These are phyloP conservation scores for Rhododendron kiyosumense DNA, from an alignment of 148 eudicot genomes.

Conservation along the genomic window DNA sequence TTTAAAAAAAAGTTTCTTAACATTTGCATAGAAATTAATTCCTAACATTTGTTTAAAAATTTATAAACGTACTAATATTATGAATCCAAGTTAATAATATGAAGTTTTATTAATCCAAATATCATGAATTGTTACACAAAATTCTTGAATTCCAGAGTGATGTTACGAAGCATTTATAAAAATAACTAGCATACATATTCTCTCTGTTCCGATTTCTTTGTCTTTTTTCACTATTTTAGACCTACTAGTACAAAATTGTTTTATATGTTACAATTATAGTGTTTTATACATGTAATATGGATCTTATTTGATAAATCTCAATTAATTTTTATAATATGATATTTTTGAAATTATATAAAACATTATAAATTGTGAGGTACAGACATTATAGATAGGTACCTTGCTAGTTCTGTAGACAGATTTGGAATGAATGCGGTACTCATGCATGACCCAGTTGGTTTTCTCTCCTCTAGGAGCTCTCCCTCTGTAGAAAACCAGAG, in stretches of 20 bases:
- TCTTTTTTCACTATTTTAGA: too few relatives aligned
- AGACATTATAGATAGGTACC: conserved; percentile 30
- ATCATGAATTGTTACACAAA: neutral
- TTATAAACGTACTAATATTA: neutral
- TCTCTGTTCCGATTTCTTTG: too few relatives aligned
- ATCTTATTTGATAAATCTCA: too few relatives aligned
- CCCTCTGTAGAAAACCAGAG: conserved; percentile 81
- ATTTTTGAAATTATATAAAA: too few relatives aligned
- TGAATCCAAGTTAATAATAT: neutral
- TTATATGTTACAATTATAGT: too few relatives aligned
- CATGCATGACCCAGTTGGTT: conserved; percentile 96
- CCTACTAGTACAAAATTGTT: too few relatives aligned
- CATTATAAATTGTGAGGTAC: too few relatives aligned
- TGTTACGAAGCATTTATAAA: neutral
- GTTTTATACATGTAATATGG: too few relatives aligned
- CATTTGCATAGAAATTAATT: neutral
- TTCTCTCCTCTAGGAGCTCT: conserved; percentile 95
- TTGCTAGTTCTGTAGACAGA: conserved; percentile 74
- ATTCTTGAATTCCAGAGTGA: neutral
- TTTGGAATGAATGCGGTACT: conserved; percentile 80
- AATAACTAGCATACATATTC: neutral
- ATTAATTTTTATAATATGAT: too few relatives aligned
- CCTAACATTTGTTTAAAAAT: neutral
- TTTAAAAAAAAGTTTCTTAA: too few relatives aligned
- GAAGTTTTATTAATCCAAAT: neutral